phyloP scores from a whole-genome alignment of 2,329 filamentous ascomycete genomes.

The Hypoxylon sp. region DNA sequence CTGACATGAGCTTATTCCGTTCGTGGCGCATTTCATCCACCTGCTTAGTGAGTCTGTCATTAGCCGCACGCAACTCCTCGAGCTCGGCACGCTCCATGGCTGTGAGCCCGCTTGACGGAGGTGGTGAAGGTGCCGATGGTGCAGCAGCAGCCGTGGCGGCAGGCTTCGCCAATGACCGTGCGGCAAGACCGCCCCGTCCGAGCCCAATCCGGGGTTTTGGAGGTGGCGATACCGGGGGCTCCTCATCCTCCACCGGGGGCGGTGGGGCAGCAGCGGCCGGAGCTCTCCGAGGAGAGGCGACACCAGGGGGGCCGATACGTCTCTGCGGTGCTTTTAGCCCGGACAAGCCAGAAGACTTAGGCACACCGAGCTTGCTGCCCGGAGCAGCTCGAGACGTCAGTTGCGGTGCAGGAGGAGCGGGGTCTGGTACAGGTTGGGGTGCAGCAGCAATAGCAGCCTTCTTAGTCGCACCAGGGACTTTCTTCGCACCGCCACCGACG shows the following conservation, averaged over 20 bases:
- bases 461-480: constrained; percentile 66
- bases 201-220: constrained; percentile 75
- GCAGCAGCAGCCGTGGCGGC: constrained; percentile 65
- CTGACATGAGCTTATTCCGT: constrained; percentile 83
- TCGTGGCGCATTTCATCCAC: constrained; percentile 87
- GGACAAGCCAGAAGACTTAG: constrained; percentile 67
- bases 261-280: constrained; percentile 63
- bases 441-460: constrained; percentile 62
- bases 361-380: constrained; percentile 67
- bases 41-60: constrained; percentile 81
- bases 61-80: constrained; percentile 86
- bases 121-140: constrained; percentile 68
- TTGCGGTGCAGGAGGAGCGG: constrained; percentile 70
- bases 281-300: constrained; percentile 67
- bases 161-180: constrained; percentile 87
- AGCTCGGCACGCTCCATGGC: constrained; percentile 92
- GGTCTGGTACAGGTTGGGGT: constrained; percentile 60
- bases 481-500: constrained; percentile 61
- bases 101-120: constrained; percentile 75
- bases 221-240: constrained; percentile 63
- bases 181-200: constrained; percentile 86
- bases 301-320: constrained; percentile 64
- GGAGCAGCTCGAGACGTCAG: constrained; percentile 67
- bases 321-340: constrained; percentile 74
- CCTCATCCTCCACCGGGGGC: constrained; percentile 70